Conservation (phyloP, 371 early-diverging fungal species). For the Mortierella sp. region DNA sequence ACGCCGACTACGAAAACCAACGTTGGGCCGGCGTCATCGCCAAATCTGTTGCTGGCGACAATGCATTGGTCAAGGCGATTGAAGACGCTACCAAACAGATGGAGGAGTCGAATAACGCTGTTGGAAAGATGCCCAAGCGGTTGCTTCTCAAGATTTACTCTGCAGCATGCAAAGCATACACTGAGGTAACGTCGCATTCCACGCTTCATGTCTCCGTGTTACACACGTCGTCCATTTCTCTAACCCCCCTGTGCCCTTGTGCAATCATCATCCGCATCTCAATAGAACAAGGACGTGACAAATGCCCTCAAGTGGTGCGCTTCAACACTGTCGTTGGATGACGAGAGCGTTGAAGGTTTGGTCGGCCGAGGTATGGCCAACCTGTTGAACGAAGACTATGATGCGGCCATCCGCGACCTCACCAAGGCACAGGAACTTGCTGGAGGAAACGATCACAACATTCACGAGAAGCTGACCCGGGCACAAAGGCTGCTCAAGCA, state of each 20-base stretch:
- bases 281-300: conserved; percentile 55
- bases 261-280: neutral
- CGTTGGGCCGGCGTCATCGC: conserved; percentile 77
- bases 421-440: conserved; percentile 75
- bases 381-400: conserved; percentile 77
- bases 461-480: conserved; percentile 66
- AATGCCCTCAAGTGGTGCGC: conserved; percentile 69
- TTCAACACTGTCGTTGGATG: conserved; percentile 65
- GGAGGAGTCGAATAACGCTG: conserved; percentile 49
- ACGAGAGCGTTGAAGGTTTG: conserved; percentile 76
- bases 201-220: too few relatives aligned
- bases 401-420: conserved; percentile 76
- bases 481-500: conserved; percentile 78
- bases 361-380: conserved; percentile 75
- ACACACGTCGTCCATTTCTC: too few relatives aligned
- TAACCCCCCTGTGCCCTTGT: too few relatives aligned
- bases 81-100: conserved; percentile 59
- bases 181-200: conserved; percentile 56
- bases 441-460: conserved; percentile 65
- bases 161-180: conserved; percentile 70
- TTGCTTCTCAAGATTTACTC: conserved; percentile 65
- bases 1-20: conserved; percentile 61
- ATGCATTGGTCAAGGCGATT: conserved; percentile 61
- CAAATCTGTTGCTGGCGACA: conserved; percentile 65
- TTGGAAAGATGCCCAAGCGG: conserved; percentile 61